These are phyloP conservation scores for Strobilomyces dryophilus DNA, from an alignment of 768 basidiomycete genomes.

Conservation along the genomic window DNA sequence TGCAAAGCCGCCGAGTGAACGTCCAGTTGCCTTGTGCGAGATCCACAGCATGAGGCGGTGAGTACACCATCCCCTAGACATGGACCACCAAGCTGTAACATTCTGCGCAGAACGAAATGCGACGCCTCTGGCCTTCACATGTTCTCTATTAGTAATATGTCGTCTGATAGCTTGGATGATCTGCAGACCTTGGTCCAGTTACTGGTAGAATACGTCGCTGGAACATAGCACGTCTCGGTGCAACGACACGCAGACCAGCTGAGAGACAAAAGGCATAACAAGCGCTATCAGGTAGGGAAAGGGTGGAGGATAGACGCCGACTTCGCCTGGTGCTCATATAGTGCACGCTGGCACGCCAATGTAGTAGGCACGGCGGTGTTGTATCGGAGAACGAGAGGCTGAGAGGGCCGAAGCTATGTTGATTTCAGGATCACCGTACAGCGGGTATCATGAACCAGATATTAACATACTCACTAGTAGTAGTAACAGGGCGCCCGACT, in stretches of 20 bases:
- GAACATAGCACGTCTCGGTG: not conserved
- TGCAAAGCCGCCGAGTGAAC: not conserved
- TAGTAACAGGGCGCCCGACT: too few species aligned
- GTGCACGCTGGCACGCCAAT: not conserved
- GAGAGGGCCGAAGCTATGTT: not conserved
- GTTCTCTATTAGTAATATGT: not conserved
- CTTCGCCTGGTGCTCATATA: not conserved
- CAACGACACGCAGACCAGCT: not conserved
- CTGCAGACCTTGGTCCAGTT: not conserved
- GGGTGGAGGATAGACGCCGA: too few species aligned
- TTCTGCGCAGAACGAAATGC: not conserved
- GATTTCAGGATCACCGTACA: too few species aligned
- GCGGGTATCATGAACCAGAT: not conserved
- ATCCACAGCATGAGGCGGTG: not conserved
- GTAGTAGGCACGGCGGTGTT: too few species aligned
- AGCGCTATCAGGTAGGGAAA: not conserved
- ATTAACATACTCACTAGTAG: not conserved
- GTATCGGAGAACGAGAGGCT: too few species aligned
- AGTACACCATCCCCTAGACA: not conserved
- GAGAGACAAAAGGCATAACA: not conserved
- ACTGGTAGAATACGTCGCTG: not conserved
- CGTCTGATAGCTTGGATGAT: not conserved
- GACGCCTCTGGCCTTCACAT: too few species aligned
- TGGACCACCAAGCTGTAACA: not conserved
- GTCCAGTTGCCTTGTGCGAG: not conserved